phyloP scores from a whole-genome alignment of 148 eudicot genomes.

The Chenopodium suecicum region DNA sequence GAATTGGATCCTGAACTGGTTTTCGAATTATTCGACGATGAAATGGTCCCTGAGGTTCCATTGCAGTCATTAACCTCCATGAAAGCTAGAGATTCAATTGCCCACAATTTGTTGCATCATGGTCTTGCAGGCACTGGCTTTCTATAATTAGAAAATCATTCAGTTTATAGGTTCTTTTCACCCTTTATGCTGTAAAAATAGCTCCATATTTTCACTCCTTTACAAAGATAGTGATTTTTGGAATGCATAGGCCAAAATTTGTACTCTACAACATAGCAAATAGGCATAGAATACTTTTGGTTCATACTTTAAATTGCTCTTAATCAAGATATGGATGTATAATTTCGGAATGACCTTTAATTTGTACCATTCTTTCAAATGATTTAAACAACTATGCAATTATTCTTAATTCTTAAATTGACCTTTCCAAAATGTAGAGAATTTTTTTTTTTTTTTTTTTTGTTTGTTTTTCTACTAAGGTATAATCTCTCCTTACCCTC shows the following conservation, averaged over 20 bases:
- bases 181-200: constrained; percentile 9
- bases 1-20: constrained; percentile 40
- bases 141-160: constrained; percentile 27
- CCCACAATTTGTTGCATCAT: constrained; percentile 84
- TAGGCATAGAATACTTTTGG: constrained; percentile 19
- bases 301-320: background rate
- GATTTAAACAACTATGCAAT: background rate
- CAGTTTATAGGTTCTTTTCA: background rate
- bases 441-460: background rate
- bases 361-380: constrained; percentile 24
- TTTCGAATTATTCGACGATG: constrained; percentile 69
- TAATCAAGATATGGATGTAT: constrained; percentile 11
- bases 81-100: constrained; percentile 76
- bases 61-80: constrained; percentile 54
- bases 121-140: constrained; percentile 86
- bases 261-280: constrained; percentile 20
- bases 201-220: constrained; percentile 9
- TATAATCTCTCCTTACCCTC: background rate
- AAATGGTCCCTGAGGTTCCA: constrained; percentile 64
- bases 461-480: background rate
- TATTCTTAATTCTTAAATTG: background rate
- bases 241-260: constrained; percentile 17
- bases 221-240: background rate
- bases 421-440: background rate
- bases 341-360: background rate